Base-by-base conservation (phyloP, 2,329 filamentous ascomycete genomes). In the Didymella pomorum region DNA sequence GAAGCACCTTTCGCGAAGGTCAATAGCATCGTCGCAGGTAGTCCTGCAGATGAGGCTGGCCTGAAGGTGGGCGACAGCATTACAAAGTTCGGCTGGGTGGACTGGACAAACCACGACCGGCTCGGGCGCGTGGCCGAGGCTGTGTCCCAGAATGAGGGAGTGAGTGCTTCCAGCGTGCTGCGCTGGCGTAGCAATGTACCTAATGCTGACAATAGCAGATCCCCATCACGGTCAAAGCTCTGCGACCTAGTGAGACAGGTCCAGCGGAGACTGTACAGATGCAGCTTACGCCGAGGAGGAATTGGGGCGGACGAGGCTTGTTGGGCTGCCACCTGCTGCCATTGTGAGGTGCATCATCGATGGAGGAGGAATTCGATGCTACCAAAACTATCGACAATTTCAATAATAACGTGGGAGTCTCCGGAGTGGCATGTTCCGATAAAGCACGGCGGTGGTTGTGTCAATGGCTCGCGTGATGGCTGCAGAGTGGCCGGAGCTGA, bases 281-380 rank as follows among this genome's bases (percentile, higher is more conserved):
- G 69, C 87, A 86, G 63, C 79, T 99, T 63, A 91, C 83, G 46
- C 94, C 94, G 52, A 85, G 87, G 68, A 86, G 87, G 43, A 84
- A 93, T 72, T 99, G 95, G 94, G 94, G 94, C 66, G 95, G 95
- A 28, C 84, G 92, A 76, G 95, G 94, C 12, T 80, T 96, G 75
- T 80, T 99, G 69, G 94, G 94, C 53, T 99, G 94, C 76, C 93
- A 97, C 79, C 86, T 98, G 63, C 79, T 97, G 65, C 92, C 92
- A 25, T 67, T 96, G 56, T 96, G 81, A 84, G 46, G 56, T 41
- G 26, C 44, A 26, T 39, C 18, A 25, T 37, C 42, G 33, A 54
- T 33, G 29, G 20, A 47, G 28, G 20, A 31, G 14, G 16, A 14
- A 14, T 20, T 1, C 20, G 25, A n/a, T 16, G 43, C 28, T 14